These are phyloP conservation scores for Magnolia changhungtana DNA, from an alignment of 164 flowering plant genomes.

Conservation along the genomic window DNA sequence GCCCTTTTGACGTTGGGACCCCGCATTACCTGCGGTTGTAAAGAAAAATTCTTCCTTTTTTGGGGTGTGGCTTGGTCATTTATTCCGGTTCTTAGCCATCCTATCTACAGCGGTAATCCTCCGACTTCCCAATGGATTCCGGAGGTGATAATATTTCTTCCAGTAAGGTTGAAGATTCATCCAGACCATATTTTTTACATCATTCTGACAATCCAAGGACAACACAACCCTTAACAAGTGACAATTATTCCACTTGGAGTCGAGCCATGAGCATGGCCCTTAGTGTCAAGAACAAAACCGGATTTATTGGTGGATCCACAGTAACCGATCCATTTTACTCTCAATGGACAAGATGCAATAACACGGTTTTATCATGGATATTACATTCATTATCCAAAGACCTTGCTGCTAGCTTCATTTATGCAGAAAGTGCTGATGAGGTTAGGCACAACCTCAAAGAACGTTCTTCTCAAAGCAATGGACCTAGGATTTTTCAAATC, in stretches of 20 bases:
- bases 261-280: neutral
- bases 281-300: neutral
- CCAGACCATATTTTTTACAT: neutral
- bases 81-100: too few species aligned
- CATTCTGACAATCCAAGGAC: neutral
- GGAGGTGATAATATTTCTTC: too few species aligned
- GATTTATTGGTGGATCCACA: neutral
- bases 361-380: slow-evolving; percentile 3
- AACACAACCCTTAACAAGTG: neutral
- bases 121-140: too few species aligned
- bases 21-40: too few species aligned
- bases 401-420: neutral
- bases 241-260: neutral
- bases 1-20: too few species aligned
- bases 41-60: too few species aligned
- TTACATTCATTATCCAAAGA: slow-evolving; percentile 1
- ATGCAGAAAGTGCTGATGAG: neutral
- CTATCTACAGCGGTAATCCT: too few species aligned
- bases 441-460: slow-evolving; percentile 1
- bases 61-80: too few species aligned
- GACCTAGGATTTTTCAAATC: slow-evolving; percentile 4
- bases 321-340: neutral
- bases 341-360: slow-evolving; percentile 2
- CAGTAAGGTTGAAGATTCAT: neutral
- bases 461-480: neutral